Evolutionary conservation across 2,329 filamentous ascomycete genomes (phyloP).

Genomic region (Diaporthe nobilis): DNA sequence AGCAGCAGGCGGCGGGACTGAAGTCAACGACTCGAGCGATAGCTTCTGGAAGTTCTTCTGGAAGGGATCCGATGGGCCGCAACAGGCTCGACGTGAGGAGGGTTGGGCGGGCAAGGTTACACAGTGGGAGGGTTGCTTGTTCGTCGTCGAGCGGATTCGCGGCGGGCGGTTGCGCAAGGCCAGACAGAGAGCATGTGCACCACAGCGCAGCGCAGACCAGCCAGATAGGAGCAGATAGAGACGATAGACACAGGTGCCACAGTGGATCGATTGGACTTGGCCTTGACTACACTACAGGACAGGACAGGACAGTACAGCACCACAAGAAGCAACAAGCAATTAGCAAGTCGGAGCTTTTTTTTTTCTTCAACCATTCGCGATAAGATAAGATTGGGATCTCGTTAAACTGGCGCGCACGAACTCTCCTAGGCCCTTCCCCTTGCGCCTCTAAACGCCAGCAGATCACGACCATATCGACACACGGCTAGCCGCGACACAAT

Average conservation of each 20-base stretch:
- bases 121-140: slow-evolving; percentile 33
- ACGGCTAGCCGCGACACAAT: slow-evolving; percentile 25
- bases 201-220: neutral
- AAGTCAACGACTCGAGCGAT: slow-evolving; percentile 19
- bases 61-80: slow-evolving; percentile 30
- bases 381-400: slow-evolving; percentile 22
- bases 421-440: neutral
- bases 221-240: neutral
- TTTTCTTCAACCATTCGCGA: slow-evolving; percentile 8
- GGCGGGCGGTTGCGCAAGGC: slow-evolving; percentile 28
- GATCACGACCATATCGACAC: slow-evolving; percentile 12
- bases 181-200: slow-evolving; percentile 7
- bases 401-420: neutral
- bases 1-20: slow-evolving; percentile 4
- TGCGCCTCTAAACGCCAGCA: neutral
- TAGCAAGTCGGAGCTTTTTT: slow-evolving; percentile 2
- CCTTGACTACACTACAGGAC: slow-evolving; percentile 13
- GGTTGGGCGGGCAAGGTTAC: slow-evolving; percentile 28
- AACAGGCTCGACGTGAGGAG: slow-evolving; percentile 26
- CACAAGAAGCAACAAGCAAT: slow-evolving; percentile 3
- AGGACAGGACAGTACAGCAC: neutral
- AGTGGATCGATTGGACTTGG: slow-evolving; percentile 28
- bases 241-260: slow-evolving; percentile 7
- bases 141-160: slow-evolving; percentile 10
- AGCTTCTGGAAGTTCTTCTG: slow-evolving; percentile 28